Evolutionary conservation across 345 rosid genomes (phyloP), one percentile per base, ranked within the genome.

Genomic region (Corchorus capsularis): DNA sequence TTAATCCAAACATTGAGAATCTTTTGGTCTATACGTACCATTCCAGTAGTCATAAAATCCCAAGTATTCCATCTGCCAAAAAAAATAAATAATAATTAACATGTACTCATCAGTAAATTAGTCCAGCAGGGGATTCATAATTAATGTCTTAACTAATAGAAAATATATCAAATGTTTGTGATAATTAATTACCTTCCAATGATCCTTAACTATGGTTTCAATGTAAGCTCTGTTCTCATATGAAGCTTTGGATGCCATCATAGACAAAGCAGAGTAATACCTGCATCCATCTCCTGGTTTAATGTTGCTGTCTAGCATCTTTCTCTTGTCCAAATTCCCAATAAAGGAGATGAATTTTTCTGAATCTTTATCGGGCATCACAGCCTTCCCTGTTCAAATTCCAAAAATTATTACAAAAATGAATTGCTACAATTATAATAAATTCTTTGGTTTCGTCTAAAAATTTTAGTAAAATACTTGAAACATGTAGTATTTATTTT

Each of bases 161-260:
- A n/a, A n/a, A n/a, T n/a, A n/a, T n/a, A 52, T 32, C 63, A 47
- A 4, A 46, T 39, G 5, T 49, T 49, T 68, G 43, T 14, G 2
- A 68, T 3, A 68, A 15, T 8, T 50, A 6, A 20, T 12, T 82
- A 88, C 94, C 91, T 88, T 83, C 96, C 98, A 94, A 53, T 84
- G 82, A 39, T 83, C 69, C 8, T 77, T 76, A 61, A 91, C 92
- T 7, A 77, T 79, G 27, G 77, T 39, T 81, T 83, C 13, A 1
- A 89, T 68, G 80, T 82, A 85, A 71, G 87, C 88, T n/a, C 78
- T 47, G 81, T 94, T 92, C 86, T 94, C 96, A 8, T 92, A 92
- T 1, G 92, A 80, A 39, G 85, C 78, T 81, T 92, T 92, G 12
- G 97, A 81, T 66, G 96, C 86, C 97, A 92, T 88, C 74, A 92